These are phyloP conservation scores for Ceratocystis ficicola DNA, from an alignment of 2,329 filamentous ascomycete genomes.

Conservation along the genomic window DNA sequence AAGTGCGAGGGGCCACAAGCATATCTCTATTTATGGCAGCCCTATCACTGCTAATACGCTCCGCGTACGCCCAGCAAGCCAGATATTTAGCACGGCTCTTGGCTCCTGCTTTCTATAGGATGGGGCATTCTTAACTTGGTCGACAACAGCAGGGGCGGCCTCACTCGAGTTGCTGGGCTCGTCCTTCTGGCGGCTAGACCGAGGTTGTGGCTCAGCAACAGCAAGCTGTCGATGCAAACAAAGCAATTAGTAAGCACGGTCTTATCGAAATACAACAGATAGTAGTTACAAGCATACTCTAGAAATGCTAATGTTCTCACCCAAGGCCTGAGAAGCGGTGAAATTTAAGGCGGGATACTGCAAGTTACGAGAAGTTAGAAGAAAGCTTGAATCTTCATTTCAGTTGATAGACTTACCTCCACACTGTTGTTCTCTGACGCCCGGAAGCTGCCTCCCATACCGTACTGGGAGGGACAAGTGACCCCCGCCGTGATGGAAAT, in stretches of 20 bases:
- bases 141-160: background rate
- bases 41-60: too few relatives aligned
- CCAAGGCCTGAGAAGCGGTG: background rate
- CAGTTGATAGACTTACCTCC: too few relatives aligned
- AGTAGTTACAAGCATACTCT: background rate
- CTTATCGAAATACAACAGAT: background rate
- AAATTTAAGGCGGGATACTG: too few relatives aligned
- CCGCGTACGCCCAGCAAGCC: conserved; percentile 33
- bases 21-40: too few relatives aligned
- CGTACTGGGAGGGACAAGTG: background rate
- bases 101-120: conserved; percentile 28
- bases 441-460: too few relatives aligned
- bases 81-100: conserved; percentile 7
- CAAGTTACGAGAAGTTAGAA: too few relatives aligned
- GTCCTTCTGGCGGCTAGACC: conserved; percentile 5
- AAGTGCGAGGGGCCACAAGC: too few relatives aligned
- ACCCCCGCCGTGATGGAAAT: background rate
- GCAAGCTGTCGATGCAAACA: background rate
- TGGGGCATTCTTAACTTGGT: conserved; percentile 19
- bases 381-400: too few relatives aligned
- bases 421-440: too few relatives aligned
- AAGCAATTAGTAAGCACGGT: background rate
- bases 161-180: background rate
- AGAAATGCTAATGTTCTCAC: background rate
- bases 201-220: conserved; percentile 12